phyloP scores from a whole-genome alignment of 2,329 filamentous ascomycete genomes.

The Coniochaeta pulveracea region DNA sequence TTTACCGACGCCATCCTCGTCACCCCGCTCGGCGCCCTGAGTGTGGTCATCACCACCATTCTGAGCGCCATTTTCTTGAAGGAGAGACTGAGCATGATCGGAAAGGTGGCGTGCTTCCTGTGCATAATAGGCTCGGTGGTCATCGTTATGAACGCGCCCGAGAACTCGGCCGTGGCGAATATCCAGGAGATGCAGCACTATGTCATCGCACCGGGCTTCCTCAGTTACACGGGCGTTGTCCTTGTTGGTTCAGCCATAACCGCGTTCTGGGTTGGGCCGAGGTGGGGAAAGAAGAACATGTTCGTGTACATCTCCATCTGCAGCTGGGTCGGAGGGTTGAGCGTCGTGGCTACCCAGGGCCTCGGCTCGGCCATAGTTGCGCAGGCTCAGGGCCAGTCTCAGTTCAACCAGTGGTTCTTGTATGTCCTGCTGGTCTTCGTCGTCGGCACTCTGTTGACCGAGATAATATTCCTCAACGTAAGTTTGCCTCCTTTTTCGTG shows the following conservation, averaged over 20 bases:
- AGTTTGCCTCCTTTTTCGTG: too few species aligned
- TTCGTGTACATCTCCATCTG: conserved; percentile 94
- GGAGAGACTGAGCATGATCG: conserved; percentile 87
- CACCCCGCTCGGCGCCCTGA: conserved; percentile 80
- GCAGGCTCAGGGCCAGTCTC: conserved; percentile 66
- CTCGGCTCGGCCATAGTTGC: conserved; percentile 84
- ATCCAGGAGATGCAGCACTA: conserved; percentile 90
- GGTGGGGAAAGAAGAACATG: conserved; percentile 95
- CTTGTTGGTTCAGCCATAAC: conserved; percentile 61
- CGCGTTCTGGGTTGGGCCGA: conserved; percentile 71
- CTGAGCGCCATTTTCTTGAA: conserved; percentile 92
- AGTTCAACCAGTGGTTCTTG: conserved; percentile 97
- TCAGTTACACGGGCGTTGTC: conserved; percentile 74
- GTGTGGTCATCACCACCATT: conserved; percentile 85
- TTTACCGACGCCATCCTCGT: conserved; percentile 96
- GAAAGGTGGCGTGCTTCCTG: conserved; percentile 90
- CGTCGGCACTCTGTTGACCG: conserved; percentile 74
- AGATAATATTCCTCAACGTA: conserved; percentile 94
- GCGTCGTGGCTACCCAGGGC: conserved; percentile 90
- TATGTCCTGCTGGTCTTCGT: conserved; percentile 91
- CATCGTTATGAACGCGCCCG: conserved; percentile 87
- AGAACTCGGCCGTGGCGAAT: conserved; percentile 69
- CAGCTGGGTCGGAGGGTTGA: conserved; percentile 86
- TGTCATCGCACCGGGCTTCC: conserved; percentile 76
- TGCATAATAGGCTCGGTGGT: conserved; percentile 89